Evolutionary conservation across 345 rosid genomes (phyloP).

Genomic region (Eucalyptus sp.): DNA sequence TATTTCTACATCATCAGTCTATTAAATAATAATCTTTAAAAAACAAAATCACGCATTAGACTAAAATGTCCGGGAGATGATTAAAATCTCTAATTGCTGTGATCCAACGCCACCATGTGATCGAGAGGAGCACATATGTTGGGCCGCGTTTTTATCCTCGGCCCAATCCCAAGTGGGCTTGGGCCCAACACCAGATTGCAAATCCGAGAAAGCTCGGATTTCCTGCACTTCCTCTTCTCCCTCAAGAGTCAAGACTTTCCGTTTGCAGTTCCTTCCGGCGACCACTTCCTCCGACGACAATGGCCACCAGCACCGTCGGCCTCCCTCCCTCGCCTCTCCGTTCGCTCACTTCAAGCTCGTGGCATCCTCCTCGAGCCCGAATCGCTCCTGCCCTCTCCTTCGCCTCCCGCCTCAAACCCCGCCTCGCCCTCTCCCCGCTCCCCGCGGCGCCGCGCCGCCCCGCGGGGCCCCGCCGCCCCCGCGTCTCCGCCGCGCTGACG

Average conservation of each 20-base stretch:
- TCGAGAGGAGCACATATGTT: neutral
- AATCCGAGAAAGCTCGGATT: neutral
- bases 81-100: neutral
- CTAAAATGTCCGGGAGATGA: neutral
- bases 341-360: conserved; percentile 25
- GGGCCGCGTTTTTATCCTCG: neutral
- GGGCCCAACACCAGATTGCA: neutral
- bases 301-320: conserved; percentile 12
- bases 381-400: neutral
- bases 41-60: neutral
- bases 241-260: too few relatives aligned
- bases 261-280: neutral
- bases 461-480: conserved; percentile 11
- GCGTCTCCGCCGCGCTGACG: conserved; percentile 28
- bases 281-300: neutral
- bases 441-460: neutral
- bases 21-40: neutral
- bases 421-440: neutral
- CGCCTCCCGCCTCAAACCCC: neutral
- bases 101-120: neutral
- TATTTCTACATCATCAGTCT: neutral
- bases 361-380: neutral
- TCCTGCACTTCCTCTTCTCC: neutral
- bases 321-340: conserved; percentile 16
- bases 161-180: neutral